Conservation (phyloP, 1,284 basidiomycete genomes). For the Vanrija sp. region DNA sequence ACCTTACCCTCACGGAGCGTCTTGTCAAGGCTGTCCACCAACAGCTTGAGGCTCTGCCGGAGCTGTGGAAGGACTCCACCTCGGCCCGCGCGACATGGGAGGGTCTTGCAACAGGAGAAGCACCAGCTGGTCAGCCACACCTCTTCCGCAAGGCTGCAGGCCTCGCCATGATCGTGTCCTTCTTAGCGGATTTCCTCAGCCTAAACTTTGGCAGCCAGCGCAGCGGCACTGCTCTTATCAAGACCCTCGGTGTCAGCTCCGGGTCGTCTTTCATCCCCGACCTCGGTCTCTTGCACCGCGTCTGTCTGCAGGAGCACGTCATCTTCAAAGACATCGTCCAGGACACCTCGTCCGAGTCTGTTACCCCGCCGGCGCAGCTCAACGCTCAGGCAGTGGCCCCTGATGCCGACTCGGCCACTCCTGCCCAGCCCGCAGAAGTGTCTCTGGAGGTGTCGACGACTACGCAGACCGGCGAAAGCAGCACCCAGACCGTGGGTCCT, state of each 20-base stretch:
- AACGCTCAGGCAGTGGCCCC: too few relatives aligned
- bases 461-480: background rate
- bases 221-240: conserved; percentile 68
- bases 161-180: conserved; percentile 49
- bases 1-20: conserved; percentile 68
- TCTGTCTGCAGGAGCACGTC: conserved; percentile 53
- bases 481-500: background rate
- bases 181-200: conserved; percentile 76
- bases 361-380: background rate
- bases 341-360: conserved; percentile 13
- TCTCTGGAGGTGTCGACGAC: background rate
- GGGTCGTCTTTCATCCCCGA: conserved; percentile 66
- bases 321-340: conserved; percentile 60
- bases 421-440: background rate
- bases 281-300: conserved; percentile 78
- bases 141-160: conserved; percentile 46
- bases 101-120: conserved; percentile 11
- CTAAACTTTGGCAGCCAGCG: conserved; percentile 48
- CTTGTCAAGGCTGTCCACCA: conserved; percentile 68
- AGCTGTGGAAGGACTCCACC: conserved; percentile 63
- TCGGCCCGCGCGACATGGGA: conserved; percentile 58
- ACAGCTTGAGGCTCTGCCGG: conserved; percentile 65
- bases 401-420: background rate
- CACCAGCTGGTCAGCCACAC: conserved; percentile 2
- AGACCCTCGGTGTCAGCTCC: conserved; percentile 64